Base-by-base conservation (phyloP, 495 filamentous ascomycete species). In the Apiosordaria backusii region DNA sequence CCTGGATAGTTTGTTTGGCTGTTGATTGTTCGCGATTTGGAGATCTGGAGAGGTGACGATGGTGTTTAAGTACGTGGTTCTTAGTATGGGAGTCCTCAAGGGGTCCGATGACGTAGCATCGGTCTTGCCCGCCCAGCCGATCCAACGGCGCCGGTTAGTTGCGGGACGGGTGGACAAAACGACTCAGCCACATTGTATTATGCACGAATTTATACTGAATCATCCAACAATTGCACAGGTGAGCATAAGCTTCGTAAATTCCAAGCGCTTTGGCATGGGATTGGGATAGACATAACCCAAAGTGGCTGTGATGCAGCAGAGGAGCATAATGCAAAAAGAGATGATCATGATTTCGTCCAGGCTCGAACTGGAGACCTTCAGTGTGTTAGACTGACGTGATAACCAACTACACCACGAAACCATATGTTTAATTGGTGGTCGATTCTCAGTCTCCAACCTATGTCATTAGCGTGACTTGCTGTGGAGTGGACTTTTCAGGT, bases 371-470 rank as follows among this genome's bases (percentile, higher is more conserved):
- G 67, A 69, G 67, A 69, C 66, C 66, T 68, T 68, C 66, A 68
- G 66, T 68, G 66, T 68, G 66, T 68, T 68, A 65, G 64, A 65
- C 64, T 65, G 64, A 65, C 65, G 65, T 67, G 67, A 68, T 68
- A 69, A 69, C 67, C 67, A 69, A 69, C 67, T 69, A 69, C 67
- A 69, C 67, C 67, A 69, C 61, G 64, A 66, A 69, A 69, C 67
- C 67, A 65, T 57, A 9, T 57, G 16, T 15, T 61, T 65, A 15
- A 61, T 26, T 59, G 19, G 35, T 23, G 19, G 27, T 61, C 1
- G 0, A 61, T 7, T 27, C 16, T 0, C 0, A 0, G 3, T 26
- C 1, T 3, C 7, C 4, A n/a, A n/a, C n/a, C 16, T 59, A 26
- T 25, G 22, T 0, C 22, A 27, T 45, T 0, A 29, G n/a, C 26